These are phyloP conservation scores for Iodosphaeria phyllophila DNA, from an alignment of 2,329 filamentous ascomycete species.

Conservation along the genomic window DNA sequence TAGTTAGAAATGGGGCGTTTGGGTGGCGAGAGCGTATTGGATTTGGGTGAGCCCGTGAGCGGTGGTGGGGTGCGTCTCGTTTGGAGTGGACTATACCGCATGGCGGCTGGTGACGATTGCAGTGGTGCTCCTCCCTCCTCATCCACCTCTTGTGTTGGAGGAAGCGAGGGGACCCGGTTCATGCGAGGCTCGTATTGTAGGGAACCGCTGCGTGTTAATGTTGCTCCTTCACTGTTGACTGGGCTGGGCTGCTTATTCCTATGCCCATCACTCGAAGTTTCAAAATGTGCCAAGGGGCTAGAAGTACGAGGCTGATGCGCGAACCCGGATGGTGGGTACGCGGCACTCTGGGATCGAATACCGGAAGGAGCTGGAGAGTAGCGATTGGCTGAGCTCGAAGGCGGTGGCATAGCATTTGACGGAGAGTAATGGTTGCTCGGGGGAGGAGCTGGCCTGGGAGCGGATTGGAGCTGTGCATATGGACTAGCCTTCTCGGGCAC, in stretches of 20 bases:
- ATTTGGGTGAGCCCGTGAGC: constrained; percentile 17
- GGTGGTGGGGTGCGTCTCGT: constrained; percentile 31
- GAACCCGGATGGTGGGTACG: constrained; percentile 27
- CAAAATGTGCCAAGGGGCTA: constrained; percentile 46
- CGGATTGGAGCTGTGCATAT: constrained; percentile 27
- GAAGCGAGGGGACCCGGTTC: constrained; percentile 36
- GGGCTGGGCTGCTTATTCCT: constrained; percentile 11
- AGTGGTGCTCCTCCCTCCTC: constrained; percentile 27
- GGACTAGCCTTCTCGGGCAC: constrained; percentile 32
- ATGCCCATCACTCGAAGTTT: constrained; percentile 25
- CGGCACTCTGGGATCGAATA: constrained; percentile 19
- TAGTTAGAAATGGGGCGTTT: constrained; percentile 35
- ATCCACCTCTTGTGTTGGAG: constrained; percentile 42
- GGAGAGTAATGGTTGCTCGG: constrained; percentile 34
- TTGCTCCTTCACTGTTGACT: constrained; percentile 19
- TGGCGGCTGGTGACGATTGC: constrained; percentile 12
- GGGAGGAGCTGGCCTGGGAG: constrained; percentile 13
- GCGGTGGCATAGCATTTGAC: constrained; percentile 18
- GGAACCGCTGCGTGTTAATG: constrained; percentile 29
- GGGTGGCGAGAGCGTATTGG: constrained; percentile 30
- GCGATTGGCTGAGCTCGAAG: constrained; percentile 22
- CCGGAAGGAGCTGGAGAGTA: constrained; percentile 33
- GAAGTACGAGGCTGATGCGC: constrained; percentile 45
- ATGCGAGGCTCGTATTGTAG: constrained; percentile 33
- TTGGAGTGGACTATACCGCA: constrained; percentile 19